Base-by-base conservation (phyloP, 2,329 filamentous ascomycete genomes). In the Venturia pyrina region DNA sequence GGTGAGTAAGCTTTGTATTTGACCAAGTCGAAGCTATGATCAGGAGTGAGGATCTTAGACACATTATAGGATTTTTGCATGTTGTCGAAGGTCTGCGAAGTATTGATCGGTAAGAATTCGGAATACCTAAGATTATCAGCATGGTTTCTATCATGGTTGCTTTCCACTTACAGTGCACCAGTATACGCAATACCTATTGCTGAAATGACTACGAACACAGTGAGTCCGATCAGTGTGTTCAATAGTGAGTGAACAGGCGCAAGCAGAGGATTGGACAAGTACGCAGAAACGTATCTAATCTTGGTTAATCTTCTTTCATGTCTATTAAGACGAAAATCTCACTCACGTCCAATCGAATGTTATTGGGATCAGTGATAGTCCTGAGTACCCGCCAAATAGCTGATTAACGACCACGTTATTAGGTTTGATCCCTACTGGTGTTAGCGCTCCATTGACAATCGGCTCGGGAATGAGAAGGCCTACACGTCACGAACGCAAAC, bases 401-500 rank as follows among this genome's bases (percentile, higher is more conserved):
- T 91, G 88, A 69, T 91, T 92, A 48, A 91, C 75, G 11, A 89
- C 76, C 0, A 84, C 79, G 67, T 84, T 90, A 62, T 90, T 79
- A 0, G 89, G 89, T 1, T 83, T 84, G 66, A 90, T 83, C 87
- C 88, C 53, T 59, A 17, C 28, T 59, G 19, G 3, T 34, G 19
- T 59, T 24, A 59, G 32, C 32, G 8, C 24, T 21, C 6, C 6
- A 37, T 13, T 11, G 15, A 21, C 48, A 24, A 53, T 8, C 21
- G 24, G 8, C 8, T 5, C 15, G 37, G 32, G 17, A 24, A 21
- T 17, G 15, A 59, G 8, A 17, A 15, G 32, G 53, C 88, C 90
- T 15, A 84, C 88, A 91, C 0, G 88, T 90, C 11, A 85, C 80
- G 71, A 89, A 88, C 10, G 88, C 87, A 70, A 91, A 90, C 7